Evolutionary conservation across 2,329 filamentous ascomycete species (phyloP).

Genomic region (Curvularia sp.): DNA sequence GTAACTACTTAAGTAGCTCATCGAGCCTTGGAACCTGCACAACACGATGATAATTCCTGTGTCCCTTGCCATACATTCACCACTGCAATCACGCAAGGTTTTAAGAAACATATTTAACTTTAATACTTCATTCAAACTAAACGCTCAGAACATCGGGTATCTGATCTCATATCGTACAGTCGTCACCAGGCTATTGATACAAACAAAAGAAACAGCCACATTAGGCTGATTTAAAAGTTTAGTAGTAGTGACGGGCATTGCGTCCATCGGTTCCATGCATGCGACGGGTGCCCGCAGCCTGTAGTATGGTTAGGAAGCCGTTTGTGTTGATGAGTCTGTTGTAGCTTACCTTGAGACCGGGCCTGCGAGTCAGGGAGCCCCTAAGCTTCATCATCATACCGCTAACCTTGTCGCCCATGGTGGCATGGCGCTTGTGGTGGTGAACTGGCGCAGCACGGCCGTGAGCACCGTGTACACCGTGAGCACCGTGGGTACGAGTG

Average conservation of each 20-base stretch:
- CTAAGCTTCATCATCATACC: conserved; percentile 77
- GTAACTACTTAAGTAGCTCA: too few species aligned
- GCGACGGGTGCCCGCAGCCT: conserved; percentile 75
- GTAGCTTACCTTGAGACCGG: conserved; percentile 70
- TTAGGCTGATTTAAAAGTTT: background rate
- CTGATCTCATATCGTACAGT: conserved; percentile 25
- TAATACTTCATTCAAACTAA: conserved; percentile 11
- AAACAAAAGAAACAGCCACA: conserved; percentile 5
- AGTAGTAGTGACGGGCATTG: conserved; percentile 50
- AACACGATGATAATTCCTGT: background rate
- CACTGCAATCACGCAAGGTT: background rate
- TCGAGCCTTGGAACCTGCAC: background rate
- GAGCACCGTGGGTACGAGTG: conserved; percentile 53
- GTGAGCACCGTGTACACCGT: conserved; percentile 24
- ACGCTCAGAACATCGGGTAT: conserved; percentile 27
- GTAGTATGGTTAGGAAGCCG: conserved; percentile 8
- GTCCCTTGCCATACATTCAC: background rate
- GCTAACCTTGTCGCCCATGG: conserved; percentile 77
- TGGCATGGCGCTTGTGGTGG: conserved; percentile 72
- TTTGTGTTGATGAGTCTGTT: background rate
- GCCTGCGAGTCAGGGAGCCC: conserved; percentile 71
- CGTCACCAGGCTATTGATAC: conserved; percentile 1
- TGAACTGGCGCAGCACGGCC: conserved; percentile 46
- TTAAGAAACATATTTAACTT: background rate
- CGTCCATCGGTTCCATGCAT: conserved; percentile 79